Base-by-base conservation (phyloP, 768 basidiomycete species). In the Kwoniella bestiolae region DNA sequence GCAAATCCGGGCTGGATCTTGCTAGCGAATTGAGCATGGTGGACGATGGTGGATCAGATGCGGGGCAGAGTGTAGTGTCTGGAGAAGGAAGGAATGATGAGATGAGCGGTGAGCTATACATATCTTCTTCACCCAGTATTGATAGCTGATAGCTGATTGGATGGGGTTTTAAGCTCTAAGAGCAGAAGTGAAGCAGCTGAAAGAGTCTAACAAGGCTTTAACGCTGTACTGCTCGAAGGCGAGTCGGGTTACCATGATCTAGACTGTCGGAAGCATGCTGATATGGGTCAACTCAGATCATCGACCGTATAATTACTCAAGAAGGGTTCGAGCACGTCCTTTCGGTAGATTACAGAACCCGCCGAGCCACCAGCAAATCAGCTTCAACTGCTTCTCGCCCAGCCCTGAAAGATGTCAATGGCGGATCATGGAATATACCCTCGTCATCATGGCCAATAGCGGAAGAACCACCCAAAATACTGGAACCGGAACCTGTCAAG, bases 321-420 rank as follows among this genome's bases (percentile, higher is more conserved):
- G 94, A 96, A 69, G 79, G 94, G 25, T 97, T 95, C 82, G 95
- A 98, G 81, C 92, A 95, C 73, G 91, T 98, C 60, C 87, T 97
- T 35, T 91, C 94, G n/a, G 89, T 87, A 49, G 94, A 97, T 80
- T 95, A 79, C 67, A 74, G 71, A 41, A 77, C 73, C 31, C 74
- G 76, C n/a, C 70, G 74, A 44, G 53, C 55, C n/a, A 58, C 49
- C 9, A 38, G 59, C 21, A 32, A 35, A 23, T 63, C 65, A 11
- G 21, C 47, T 16, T 18, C 26, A 12, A 28, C 41, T 14, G 8
- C 41, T 6, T 52, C 63, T 23, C 63, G 63, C 6, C 47, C 63
- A 14, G 63, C 62, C 3, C 26, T 63, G 29, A 63, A 57, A 41
- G 62, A 59, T 23, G 38, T 65, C 56, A 18, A 25, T 7, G 41